Evolutionary conservation across 352 stramenopile genomes (phyloP), one percentile per base, ranked within the genome.

Genomic region (Globisporangium heterothallicum): DNA sequence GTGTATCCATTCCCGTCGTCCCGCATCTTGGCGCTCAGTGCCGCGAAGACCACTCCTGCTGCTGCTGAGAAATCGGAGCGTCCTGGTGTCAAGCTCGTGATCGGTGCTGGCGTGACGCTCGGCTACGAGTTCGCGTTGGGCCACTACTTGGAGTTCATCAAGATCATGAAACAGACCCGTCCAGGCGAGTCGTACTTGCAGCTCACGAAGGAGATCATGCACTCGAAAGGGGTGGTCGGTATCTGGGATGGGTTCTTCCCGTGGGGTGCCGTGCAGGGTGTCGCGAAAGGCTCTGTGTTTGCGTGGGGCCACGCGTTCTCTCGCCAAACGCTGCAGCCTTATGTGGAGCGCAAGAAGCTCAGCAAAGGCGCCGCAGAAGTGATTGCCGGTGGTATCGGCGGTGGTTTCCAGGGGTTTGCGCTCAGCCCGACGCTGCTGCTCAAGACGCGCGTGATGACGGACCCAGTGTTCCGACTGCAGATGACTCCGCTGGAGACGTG

Each of bases 371-470:
- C 68, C 35, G 79, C 84, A 12, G 74, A 96, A 48, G 85, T 95
- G 27, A 58, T 97, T 16, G 84, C 88, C 26, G 92, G 92, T 48
- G 92, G 88, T 40, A 78, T 94, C 21, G 90, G 81, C 29, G 92
- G 92, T 63, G 89, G 86, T 26, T 82, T 98, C 61, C 92, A 98
- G 67, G 92, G 91, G n/a, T 86, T 97, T 40, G 88, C 94, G 46
- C 77, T 98, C 24, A 95, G 79, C 24, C 92, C 92, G 2, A 96
- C 86, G 59, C 74, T 98, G 48, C 70, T 98, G 46, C 73, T 98
- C 36, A 98, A 98, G 74, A 98, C 92, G 42, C 85, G 92, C 40
- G 92, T 98, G 38, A 98, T 98, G 92, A 98, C 92, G 1, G 87
- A 98, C 58, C 78, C 85, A 4, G 68, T 96, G 6, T 98, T 97